phyloP scores from a whole-genome alignment of 2,329 filamentous ascomycete species.

The Colletotrichum camelliae region DNA sequence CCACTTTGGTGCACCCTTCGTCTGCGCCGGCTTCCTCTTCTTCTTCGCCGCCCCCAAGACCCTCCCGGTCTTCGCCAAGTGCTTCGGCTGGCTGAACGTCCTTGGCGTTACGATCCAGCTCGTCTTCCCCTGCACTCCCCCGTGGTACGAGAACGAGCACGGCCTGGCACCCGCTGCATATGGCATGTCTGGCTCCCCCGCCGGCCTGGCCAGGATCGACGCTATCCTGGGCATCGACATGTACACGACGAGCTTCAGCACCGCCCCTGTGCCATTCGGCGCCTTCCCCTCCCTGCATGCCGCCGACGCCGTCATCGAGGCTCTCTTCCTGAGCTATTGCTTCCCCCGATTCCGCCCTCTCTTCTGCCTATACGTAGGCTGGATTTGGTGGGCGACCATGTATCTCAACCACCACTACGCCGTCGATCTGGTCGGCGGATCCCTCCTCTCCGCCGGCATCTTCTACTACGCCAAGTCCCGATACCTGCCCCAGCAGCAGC shows the following conservation, averaged over 20 bases:
- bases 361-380: slow-evolving; percentile 84
- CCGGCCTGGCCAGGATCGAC: slow-evolving; percentile 88
- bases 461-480: slow-evolving; percentile 84
- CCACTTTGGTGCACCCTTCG: slow-evolving; percentile 85
- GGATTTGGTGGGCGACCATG: slow-evolving; percentile 99
- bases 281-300: slow-evolving; percentile 95
- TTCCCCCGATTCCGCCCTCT: slow-evolving; percentile 84
- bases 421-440: slow-evolving; percentile 88
- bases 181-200: slow-evolving; percentile 87
- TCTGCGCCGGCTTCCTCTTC: slow-evolving; percentile 82
- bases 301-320: slow-evolving; percentile 86
- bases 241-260: slow-evolving; percentile 91
- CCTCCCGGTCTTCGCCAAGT: slow-evolving; percentile 81
- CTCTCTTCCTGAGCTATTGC: slow-evolving; percentile 89
- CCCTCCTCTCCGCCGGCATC: slow-evolving; percentile 75
- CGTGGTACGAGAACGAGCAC: slow-evolving; percentile 96
- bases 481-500: slow-evolving; percentile 82
- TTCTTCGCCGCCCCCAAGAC: slow-evolving; percentile 87
- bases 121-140: slow-evolving; percentile 90
- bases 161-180: slow-evolving; percentile 92
- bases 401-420: slow-evolving; percentile 98
- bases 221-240: slow-evolving; percentile 88
- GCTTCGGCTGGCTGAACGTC: slow-evolving; percentile 93
- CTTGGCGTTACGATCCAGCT: slow-evolving; percentile 87
- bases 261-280: slow-evolving; percentile 90